phyloP scores from a whole-genome alignment of 768 basidiomycete genomes.

The Mycena floridula region DNA sequence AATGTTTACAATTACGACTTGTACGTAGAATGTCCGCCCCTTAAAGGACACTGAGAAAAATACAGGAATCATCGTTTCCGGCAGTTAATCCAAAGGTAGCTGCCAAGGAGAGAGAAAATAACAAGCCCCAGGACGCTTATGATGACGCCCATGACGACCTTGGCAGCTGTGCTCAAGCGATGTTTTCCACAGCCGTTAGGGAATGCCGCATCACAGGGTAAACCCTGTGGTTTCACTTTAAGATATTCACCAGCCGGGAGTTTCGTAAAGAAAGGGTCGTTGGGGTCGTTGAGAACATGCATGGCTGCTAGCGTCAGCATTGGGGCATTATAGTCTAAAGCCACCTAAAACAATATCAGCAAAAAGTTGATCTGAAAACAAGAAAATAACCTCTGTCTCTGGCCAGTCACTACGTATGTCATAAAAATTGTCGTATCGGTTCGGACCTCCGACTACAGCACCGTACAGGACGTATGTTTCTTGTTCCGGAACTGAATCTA shows the following conservation, averaged over 20 bases:
- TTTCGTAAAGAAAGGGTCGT: constrained; percentile 73
- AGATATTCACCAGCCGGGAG: constrained; percentile 64
- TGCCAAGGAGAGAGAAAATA: constrained; percentile 40
- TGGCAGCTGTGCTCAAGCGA: constrained; percentile 50
- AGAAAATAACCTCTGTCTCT: constrained; percentile 63
- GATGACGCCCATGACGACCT: constrained; percentile 66
- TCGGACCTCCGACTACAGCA: constrained; percentile 84
- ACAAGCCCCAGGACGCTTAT: constrained; percentile 57
- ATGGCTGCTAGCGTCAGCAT: constrained; percentile 81
- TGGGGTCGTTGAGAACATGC: constrained; percentile 58
- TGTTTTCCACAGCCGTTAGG: constrained; percentile 41
- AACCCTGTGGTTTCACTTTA: constrained; percentile 53
- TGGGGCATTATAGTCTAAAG: constrained; percentile 88
- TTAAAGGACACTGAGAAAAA: too few species aligned
- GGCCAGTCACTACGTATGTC: constrained; percentile 89
- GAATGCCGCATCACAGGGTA: constrained; percentile 76
- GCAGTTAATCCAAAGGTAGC: constrained; percentile 34
- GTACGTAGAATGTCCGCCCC: too few species aligned
- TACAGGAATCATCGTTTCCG: too few species aligned
- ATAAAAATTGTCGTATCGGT: constrained; percentile 67
- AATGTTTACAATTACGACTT: too few species aligned
- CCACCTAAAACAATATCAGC: constrained; percentile 37
- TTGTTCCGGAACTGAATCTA: constrained; percentile 65
- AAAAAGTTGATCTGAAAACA: not conserved
- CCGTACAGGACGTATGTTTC: constrained; percentile 82